Evolutionary conservation across 371 early-diverging fungal genomes (phyloP), one percentile per base, ranked within the genome.

Genomic region (Apophysomyces elegans): DNA sequence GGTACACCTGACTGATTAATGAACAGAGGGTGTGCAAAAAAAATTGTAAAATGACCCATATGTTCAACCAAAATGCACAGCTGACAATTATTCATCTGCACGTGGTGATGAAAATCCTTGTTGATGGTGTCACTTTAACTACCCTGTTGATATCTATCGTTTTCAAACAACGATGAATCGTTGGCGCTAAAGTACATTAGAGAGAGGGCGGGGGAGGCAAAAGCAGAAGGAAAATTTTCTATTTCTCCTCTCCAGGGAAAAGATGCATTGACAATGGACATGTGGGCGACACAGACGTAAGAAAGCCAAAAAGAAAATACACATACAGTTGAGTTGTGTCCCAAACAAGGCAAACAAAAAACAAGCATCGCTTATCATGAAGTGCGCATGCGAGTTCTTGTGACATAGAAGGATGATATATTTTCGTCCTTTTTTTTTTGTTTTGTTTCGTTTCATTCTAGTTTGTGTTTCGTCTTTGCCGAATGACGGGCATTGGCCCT

Each of bases 381-480:
- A 16, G 54, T 21, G 54, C 54, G 54, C 54, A 50, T 50, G 54
- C 54, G 21, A 50, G 54, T 21, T 21, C 54, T 50, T 50, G 54
- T 50, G 54, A 50, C 21, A 50, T n/a, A 21, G 54, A 18, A 18
- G n/a, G n/a, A 18, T 9, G n/a, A 18, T 21, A 26, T 26, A 26
- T 26, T 26, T 26, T 26, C 2, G 32, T 26, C 32, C 32, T 26
- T 26, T 50, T 18, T 50, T 18, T 50, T 50, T n/a, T 50, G n/a
- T 50, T 21, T n/a, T 50, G 54, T 50, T 50, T 50, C 54, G 54
- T 50, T 21, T 50, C 41, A 41, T 50, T 50, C 9, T 21, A 18
- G 18, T 50, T 50, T 21, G 54, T 50, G 54, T 50, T 50, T 50
- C 54, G 54, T 50, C 54, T 50, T 50, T 50, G 54, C 54, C 54